These are phyloP conservation scores for Spatholobus suberectus DNA, from an alignment of 306 rosid species.

Conservation along the genomic window DNA sequence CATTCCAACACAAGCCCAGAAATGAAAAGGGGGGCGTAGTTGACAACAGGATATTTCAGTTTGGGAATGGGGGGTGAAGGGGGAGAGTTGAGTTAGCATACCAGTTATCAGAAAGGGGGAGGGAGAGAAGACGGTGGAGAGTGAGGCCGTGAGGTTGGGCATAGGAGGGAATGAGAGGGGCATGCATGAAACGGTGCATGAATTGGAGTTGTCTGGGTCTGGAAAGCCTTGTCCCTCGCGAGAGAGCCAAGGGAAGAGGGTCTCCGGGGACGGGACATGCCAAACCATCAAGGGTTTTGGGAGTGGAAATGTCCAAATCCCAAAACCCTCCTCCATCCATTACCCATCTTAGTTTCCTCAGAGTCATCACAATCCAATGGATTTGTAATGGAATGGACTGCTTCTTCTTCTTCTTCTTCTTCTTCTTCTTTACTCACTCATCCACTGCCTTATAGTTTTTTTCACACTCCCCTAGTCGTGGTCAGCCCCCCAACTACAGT, in stretches of 20 bases:
- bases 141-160: constrained; percentile 55
- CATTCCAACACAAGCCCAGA: background rate
- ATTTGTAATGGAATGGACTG: no score
- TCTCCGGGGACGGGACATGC: constrained; percentile 69
- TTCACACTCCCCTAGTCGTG: background rate
- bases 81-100: constrained; percentile 8
- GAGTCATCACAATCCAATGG: background rate
- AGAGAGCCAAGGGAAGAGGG: constrained; percentile 74
- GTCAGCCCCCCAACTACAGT: background rate
- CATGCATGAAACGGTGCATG: constrained; percentile 83
- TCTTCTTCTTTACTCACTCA: background rate
- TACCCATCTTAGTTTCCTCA: constrained; percentile 92
- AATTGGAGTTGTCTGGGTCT: constrained; percentile 80
- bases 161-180: constrained; percentile 67
- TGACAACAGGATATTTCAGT: constrained; percentile 24
- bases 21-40: background rate
- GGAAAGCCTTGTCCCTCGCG: constrained; percentile 73
- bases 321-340: constrained; percentile 82
- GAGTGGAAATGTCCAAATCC: constrained; percentile 84
- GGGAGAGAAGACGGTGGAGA: constrained; percentile 73
- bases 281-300: constrained; percentile 71
- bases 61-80: background rate
- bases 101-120: constrained; percentile 72
- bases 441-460: background rate
- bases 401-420: background rate